Evolutionary conservation across 2,329 filamentous ascomycete genomes (phyloP).

Genomic region (Verticillium tricorpus): DNA sequence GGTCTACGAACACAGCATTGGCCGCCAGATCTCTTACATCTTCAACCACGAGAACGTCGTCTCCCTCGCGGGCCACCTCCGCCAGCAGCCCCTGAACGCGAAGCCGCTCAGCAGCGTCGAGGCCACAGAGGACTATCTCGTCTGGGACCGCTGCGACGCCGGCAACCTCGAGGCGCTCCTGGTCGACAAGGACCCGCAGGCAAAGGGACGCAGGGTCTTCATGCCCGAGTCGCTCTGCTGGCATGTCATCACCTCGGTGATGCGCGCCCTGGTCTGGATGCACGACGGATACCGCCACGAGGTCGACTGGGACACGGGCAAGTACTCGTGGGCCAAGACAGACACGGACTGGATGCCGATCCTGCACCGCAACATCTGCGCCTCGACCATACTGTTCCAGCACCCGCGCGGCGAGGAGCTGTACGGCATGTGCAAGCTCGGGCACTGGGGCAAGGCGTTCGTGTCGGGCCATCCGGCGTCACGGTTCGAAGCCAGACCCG

Average conservation of each 20-base stretch:
- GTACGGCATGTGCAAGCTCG: conserved; percentile 51
- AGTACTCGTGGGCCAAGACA: conserved; percentile 12
- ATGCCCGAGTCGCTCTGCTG: conserved; percentile 50
- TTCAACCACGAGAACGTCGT: conserved; percentile 48
- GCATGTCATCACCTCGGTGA: conserved; percentile 46
- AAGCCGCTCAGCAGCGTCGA: conserved; percentile 9
- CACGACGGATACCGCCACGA: conserved; percentile 40
- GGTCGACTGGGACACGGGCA: conserved; percentile 6
- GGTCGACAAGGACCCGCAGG: conserved; percentile 6
- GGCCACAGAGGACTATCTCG: conserved; percentile 26
- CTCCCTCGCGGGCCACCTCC: conserved; percentile 34
- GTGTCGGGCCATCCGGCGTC: conserved; percentile 31
- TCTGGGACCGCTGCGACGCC: conserved; percentile 51
- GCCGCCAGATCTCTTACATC: conserved; percentile 25
- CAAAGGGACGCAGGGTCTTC: conserved; percentile 24
- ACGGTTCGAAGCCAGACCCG: conserved; percentile 1
- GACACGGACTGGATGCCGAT: conserved; percentile 46
- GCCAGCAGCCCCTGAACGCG: conserved; percentile 14
- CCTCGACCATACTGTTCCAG: conserved; percentile 47
- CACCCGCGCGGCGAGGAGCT: conserved; percentile 41
- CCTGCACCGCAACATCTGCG: conserved; percentile 42
- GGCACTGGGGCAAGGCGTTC: conserved; percentile 36
- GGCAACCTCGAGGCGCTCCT: conserved; percentile 42
- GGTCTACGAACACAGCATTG: conserved; percentile 23
- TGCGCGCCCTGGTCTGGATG: conserved; percentile 46